phyloP scores from a whole-genome alignment of 2,329 filamentous ascomycete genomes.

The Diaporthe sp. region DNA sequence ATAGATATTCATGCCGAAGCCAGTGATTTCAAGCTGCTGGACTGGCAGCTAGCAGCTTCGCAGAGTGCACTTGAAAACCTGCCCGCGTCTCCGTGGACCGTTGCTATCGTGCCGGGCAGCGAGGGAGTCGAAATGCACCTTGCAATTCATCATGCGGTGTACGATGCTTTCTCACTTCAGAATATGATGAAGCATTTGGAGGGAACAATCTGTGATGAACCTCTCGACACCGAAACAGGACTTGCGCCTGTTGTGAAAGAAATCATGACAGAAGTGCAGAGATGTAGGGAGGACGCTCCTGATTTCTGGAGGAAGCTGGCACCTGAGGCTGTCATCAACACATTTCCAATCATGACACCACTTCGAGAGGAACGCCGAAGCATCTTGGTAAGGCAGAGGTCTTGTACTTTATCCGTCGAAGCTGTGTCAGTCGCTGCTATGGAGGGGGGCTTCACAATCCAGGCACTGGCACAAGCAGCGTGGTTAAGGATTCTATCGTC shows the following conservation, averaged over 20 bases:
- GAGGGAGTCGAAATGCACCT: slow-evolving; percentile 52
- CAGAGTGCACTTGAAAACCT: slow-evolving; percentile 53
- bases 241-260: slow-evolving; percentile 45
- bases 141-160: slow-evolving; percentile 81
- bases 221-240: slow-evolving; percentile 42
- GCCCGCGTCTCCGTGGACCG: slow-evolving; percentile 70
- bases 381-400: slow-evolving; percentile 48
- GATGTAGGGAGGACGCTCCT: slow-evolving; percentile 46
- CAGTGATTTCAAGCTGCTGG: slow-evolving; percentile 42
- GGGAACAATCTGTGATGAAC: slow-evolving; percentile 46
- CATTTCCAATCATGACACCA: slow-evolving; percentile 82
- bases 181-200: slow-evolving; percentile 71
- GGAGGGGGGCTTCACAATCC: slow-evolving; percentile 73
- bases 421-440: slow-evolving; percentile 67
- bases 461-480: slow-evolving; percentile 79
- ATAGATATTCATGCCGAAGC: slow-evolving; percentile 36
- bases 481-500: slow-evolving; percentile 81
- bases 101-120: slow-evolving; percentile 56
- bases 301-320: slow-evolving; percentile 73
- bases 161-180: slow-evolving; percentile 82
- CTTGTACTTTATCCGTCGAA: slow-evolving; percentile 51
- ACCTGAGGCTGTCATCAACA: slow-evolving; percentile 66
- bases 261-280: slow-evolving; percentile 51
- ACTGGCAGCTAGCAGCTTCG: slow-evolving; percentile 51
- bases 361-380: slow-evolving; percentile 53